Evolutionary conservation across 2,329 filamentous ascomycete genomes (phyloP), one percentile per base, ranked within the genome.

Genomic region (Botryosphaeria agaves): DNA sequence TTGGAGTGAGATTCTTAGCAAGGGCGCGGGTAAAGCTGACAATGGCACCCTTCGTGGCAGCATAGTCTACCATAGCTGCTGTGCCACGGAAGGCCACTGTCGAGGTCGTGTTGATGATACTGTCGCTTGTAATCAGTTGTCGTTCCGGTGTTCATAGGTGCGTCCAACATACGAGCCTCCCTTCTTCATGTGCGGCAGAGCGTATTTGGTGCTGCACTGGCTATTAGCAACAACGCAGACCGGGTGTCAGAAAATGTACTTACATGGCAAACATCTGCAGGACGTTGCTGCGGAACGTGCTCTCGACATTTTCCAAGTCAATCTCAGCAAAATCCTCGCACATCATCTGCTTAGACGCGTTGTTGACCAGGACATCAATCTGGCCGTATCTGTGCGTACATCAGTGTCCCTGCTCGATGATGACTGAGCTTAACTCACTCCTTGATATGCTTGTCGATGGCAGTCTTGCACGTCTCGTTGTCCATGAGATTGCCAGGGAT

Each of bases 51-150:
- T 81, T 81, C 17, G 75, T 81, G 2, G 75, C 72, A 0, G 79
- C 83, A 57, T 87, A 87, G 52, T 89, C 80, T 29, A 89, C 67
- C 2, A 87, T 64, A n/a, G 20, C 20, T n/a, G 25, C 11, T 9
- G 25, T 11, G 3, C 25, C 25, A 14, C 25, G 25, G 25, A 27
- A 27, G 3, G 25, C 25, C 3, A 27, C 25, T 48, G 89, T 75
- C 18, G 77, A 84, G 26, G 79, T 74, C 48, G 82, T 84, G 59
- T 87, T 87, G 64, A 89, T 83, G 49, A 91, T 83, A 16, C 70
- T 73, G 33, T 70, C 65, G 20, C 15, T n/a, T n/a, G 25, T 8
- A 8, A 15, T 12, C 8, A 27, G 3, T n/a, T n/a, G 3, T 27
- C 8, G 15, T 23, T 23, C 12, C 7, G 20, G 20, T 23, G 20